Conservation (phyloP, 768 basidiomycete species). For the Trametes gibbosa region DNA sequence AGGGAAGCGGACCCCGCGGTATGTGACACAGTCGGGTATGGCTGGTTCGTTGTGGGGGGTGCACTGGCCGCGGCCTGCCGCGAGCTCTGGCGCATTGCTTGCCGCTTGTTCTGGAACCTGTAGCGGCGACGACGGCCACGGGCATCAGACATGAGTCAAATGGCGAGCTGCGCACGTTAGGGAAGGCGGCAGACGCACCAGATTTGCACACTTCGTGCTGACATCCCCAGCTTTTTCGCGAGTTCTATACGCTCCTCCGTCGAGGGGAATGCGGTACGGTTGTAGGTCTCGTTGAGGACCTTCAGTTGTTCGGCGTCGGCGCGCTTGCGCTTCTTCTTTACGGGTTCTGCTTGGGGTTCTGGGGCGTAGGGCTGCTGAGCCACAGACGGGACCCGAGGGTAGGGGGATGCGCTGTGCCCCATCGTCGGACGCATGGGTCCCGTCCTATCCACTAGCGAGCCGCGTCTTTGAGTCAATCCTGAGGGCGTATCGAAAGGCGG, state of each 20-base stretch:
- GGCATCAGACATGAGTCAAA: slow-evolving; percentile 20
- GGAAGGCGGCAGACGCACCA: slow-evolving; percentile 49
- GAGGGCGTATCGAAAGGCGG: slow-evolving; percentile 15
- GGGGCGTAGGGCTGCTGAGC: slow-evolving; percentile 19
- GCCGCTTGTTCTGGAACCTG: slow-evolving; percentile 88
- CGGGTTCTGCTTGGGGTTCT: slow-evolving; percentile 38
- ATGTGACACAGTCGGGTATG: slow-evolving; percentile 24
- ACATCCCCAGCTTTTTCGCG: slow-evolving; percentile 79
- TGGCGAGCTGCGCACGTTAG: background rate
- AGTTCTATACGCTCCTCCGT: slow-evolving; percentile 81
- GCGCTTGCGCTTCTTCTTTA: slow-evolving; percentile 87
- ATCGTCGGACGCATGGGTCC: slow-evolving; percentile 11
- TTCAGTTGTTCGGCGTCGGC: slow-evolving; percentile 79
- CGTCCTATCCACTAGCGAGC: slow-evolving; percentile 34
- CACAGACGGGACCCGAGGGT: slow-evolving; percentile 41
- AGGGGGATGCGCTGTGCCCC: slow-evolving; percentile 48
- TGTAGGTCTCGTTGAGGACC: slow-evolving; percentile 77
- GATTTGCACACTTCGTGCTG: slow-evolving; percentile 81
- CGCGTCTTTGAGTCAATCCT: slow-evolving; percentile 30
- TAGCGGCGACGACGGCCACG: slow-evolving; percentile 21
- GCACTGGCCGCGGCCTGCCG: slow-evolving; percentile 54
- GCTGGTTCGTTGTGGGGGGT: slow-evolving; percentile 27
- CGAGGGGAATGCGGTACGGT: slow-evolving; percentile 81
- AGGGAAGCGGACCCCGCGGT: slow-evolving; percentile 10
- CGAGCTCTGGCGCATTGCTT: slow-evolving; percentile 77